Percentiles rank a stretch among this genome's conserved stretches.
Conservation (phyloP, 2,329 filamentous ascomycete species). For the Lachnellula hyalina region DNA sequence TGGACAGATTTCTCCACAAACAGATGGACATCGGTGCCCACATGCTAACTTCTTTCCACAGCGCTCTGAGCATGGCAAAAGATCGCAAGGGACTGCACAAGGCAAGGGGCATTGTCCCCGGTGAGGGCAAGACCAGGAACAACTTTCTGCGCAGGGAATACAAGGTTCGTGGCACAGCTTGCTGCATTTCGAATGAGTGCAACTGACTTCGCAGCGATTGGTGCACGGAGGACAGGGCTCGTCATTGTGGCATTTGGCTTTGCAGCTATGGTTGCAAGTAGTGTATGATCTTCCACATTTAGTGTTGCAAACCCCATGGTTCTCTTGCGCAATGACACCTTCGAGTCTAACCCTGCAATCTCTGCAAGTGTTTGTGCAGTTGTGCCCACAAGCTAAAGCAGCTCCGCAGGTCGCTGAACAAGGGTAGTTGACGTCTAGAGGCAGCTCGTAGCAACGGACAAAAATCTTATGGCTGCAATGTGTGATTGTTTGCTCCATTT, state of each 20-base stretch:
- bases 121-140: slow-evolving; percentile 52
- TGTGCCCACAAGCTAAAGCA: slow-evolving; percentile 52
- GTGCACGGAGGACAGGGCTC: slow-evolving; percentile 43
- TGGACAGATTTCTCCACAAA: slow-evolving; percentile 62
- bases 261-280: slow-evolving; percentile 53
- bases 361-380: slow-evolving; percentile 45
- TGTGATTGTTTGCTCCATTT: slow-evolving; percentile 44
- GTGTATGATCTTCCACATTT: slow-evolving; percentile 46
- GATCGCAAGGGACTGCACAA: slow-evolving; percentile 63
- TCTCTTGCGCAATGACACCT: slow-evolving; percentile 25
- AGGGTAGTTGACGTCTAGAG: slow-evolving; percentile 31
- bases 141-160: slow-evolving; percentile 53
- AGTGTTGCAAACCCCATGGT: slow-evolving; percentile 45
- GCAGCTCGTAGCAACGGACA: slow-evolving; percentile 48
- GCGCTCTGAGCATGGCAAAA: slow-evolving; percentile 57
- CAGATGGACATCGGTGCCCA: slow-evolving; percentile 58
- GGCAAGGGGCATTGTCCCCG: slow-evolving; percentile 36
- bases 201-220: slow-evolving; percentile 48
- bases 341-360: slow-evolving; percentile 40
- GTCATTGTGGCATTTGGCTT: slow-evolving; percentile 45
- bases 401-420: slow-evolving; percentile 46
- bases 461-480: slow-evolving; percentile 50
- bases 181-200: slow-evolving; percentile 50
- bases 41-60: slow-evolving; percentile 51
- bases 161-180: slow-evolving; percentile 56